Evolutionary conservation across 805 yeast species (phyloP).

Genomic region (Suhomyces sp.): DNA sequence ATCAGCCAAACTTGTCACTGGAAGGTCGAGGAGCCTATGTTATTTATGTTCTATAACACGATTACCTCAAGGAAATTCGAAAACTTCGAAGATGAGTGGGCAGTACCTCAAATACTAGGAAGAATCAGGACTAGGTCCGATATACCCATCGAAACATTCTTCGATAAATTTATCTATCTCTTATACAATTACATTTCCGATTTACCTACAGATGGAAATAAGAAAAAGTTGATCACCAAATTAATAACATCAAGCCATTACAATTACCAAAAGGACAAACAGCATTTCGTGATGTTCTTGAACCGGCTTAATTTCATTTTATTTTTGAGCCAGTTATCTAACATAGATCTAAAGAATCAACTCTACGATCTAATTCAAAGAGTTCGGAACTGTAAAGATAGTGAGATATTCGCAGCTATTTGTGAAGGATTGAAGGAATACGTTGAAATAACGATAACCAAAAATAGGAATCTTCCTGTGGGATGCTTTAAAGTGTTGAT

Average conservation of each 20-base stretch:
- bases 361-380: constrained; percentile 23
- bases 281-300: constrained; percentile 29
- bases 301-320: constrained; percentile 37
- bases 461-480: constrained; percentile 1
- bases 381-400: constrained; percentile 12
- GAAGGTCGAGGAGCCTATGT: constrained; percentile 34
- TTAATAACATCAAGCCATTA: constrained; percentile 38
- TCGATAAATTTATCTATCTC: constrained; percentile 37
- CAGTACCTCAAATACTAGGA: constrained; percentile 20
- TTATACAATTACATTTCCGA: constrained; percentile 31
- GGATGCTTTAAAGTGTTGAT: constrained; percentile 2
- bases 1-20: constrained; percentile 25
- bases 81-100: constrained; percentile 35
- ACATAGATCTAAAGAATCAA: constrained; percentile 30
- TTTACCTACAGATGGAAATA: constrained; percentile 17
- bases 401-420: constrained; percentile 2
- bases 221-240: constrained; percentile 31
- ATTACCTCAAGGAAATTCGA: constrained; percentile 32
- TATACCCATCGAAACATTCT: constrained; percentile 26
- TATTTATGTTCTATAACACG: constrained; percentile 26
- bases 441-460: constrained; percentile 4
- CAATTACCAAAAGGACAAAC: constrained; percentile 24
- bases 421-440: constrained; percentile 2
- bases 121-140: constrained; percentile 23
- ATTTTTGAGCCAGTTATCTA: constrained; percentile 33